Conservation (phyloP, 441 rosid genomes). For the Adansonia gregorii region DNA sequence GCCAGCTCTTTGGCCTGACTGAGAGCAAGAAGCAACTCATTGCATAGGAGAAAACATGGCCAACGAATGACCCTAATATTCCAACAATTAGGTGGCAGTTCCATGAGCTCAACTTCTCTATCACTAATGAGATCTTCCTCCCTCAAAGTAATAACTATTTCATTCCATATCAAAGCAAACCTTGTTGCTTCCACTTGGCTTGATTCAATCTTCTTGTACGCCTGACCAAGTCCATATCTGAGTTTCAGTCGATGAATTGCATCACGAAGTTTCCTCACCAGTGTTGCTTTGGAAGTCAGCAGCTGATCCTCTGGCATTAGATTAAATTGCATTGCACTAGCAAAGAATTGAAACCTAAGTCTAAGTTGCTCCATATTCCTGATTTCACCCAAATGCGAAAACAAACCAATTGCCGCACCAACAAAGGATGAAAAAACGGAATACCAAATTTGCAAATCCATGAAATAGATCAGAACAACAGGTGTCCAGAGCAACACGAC, state of each 20-base stretch:
- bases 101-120: slow-evolving; percentile 65
- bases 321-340: slow-evolving; percentile 76
- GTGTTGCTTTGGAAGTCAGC: slow-evolving; percentile 46
- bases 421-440: slow-evolving; percentile 60
- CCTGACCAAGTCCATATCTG: slow-evolving; percentile 69
- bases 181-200: slow-evolving; percentile 64
- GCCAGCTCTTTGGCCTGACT: slow-evolving; percentile 58
- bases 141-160: slow-evolving; percentile 56
- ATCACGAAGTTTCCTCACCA: slow-evolving; percentile 55
- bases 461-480: slow-evolving; percentile 58
- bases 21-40: slow-evolving; percentile 66
- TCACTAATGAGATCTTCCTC: slow-evolving; percentile 72
- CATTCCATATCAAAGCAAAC: slow-evolving; percentile 75
- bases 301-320: slow-evolving; percentile 65
- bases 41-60: slow-evolving; percentile 72
- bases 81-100: slow-evolving; percentile 68
- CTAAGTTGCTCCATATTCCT: slow-evolving; percentile 63
- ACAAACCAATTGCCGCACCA: slow-evolving; percentile 59
- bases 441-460: slow-evolving; percentile 79
- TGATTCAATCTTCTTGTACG: slow-evolving; percentile 67
- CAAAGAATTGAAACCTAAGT: slow-evolving; percentile 70
- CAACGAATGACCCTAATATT: slow-evolving; percentile 66
- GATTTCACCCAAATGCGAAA: slow-evolving; percentile 78
- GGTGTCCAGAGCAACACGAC: slow-evolving; percentile 62
- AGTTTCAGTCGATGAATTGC: slow-evolving; percentile 60